phyloP scores from a whole-genome alignment of 2,329 filamentous ascomycete species.

The Paraphoma chrysanthemicola region DNA sequence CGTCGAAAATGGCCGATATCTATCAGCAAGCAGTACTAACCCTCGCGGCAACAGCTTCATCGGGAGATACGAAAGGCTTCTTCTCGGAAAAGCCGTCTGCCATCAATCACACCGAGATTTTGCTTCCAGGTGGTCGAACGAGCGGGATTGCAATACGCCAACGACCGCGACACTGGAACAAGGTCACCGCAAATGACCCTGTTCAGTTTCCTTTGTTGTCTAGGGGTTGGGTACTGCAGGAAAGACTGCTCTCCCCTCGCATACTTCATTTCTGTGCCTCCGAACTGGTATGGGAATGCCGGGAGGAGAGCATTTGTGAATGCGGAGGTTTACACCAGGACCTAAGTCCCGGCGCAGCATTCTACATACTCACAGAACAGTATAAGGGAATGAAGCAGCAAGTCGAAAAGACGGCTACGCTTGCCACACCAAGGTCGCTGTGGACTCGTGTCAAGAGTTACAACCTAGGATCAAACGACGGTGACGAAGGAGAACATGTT shows the following conservation, averaged over 20 bases:
- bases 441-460: no score
- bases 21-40: conserved; percentile 13
- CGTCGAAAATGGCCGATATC: conserved; percentile 14
- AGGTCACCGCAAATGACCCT: neutral
- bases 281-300: conserved; percentile 29
- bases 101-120: neutral
- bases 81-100: neutral
- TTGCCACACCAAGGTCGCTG: neutral
- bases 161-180: conserved; percentile 9
- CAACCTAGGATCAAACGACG: no score
- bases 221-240: conserved; percentile 23
- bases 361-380: neutral
- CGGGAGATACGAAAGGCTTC: conserved; percentile 3
- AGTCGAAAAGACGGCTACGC: neutral
- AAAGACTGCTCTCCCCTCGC: conserved; percentile 20
- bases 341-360: conserved; percentile 6
- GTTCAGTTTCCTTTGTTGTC: conserved; percentile 11
- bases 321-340: conserved; percentile 14
- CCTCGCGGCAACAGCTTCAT: conserved; percentile 13
- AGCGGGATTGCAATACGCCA: conserved; percentile 11
- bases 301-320: conserved; percentile 16
- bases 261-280: conserved; percentile 18
- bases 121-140: conserved; percentile 5
- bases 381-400: conserved; percentile 10
- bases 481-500: no score